Evolutionary conservation across 2,329 filamentous ascomycete species (phyloP).

Genomic region (Escovopsis sp.): DNA sequence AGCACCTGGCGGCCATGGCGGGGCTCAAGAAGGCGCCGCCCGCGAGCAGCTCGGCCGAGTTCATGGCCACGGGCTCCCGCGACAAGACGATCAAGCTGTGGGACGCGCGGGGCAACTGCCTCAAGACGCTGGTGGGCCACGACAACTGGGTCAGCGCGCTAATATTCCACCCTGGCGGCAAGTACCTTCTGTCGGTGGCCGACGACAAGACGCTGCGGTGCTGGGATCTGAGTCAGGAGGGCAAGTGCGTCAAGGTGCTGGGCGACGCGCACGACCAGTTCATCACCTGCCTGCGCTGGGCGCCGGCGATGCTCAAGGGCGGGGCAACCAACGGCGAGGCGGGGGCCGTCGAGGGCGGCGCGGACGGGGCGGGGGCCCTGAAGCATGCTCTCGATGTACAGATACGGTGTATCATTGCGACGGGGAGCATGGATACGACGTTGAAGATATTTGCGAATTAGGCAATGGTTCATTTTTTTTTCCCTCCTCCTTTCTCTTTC

Average conservation of each 20-base stretch:
- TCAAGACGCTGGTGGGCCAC: constrained; percentile 75
- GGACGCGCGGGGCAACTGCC: constrained; percentile 69
- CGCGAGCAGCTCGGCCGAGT: constrained; percentile 63
- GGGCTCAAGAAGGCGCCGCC: constrained; percentile 72
- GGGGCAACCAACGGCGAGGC: constrained; percentile 6
- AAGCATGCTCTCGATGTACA: constrained; percentile 34
- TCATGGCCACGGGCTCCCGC: constrained; percentile 73
- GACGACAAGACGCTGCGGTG: constrained; percentile 88
- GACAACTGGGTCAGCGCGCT: constrained; percentile 87
- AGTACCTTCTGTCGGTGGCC: constrained; percentile 71
- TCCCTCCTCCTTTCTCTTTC: not conserved
- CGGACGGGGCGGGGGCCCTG: constrained; percentile 28
- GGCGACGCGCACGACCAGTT: constrained; percentile 70
- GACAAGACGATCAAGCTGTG: constrained; percentile 86
- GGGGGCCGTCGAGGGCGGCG: constrained; percentile 24
- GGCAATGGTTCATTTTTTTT: constrained; percentile 1
- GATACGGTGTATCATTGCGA: constrained; percentile 76
- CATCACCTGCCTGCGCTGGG: constrained; percentile 76
- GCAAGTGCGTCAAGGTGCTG: constrained; percentile 73
- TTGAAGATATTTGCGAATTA: constrained; percentile 61
- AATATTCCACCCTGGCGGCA: constrained; percentile 82
- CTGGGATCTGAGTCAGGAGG: constrained; percentile 86
- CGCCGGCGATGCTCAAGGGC: constrained; percentile 35
- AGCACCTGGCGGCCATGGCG: constrained; percentile 59
- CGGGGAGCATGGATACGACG: constrained; percentile 70